Evolutionary conservation across 2,329 filamentous ascomycete genomes (phyloP).

Genomic region (Fusarium papillatum): DNA sequence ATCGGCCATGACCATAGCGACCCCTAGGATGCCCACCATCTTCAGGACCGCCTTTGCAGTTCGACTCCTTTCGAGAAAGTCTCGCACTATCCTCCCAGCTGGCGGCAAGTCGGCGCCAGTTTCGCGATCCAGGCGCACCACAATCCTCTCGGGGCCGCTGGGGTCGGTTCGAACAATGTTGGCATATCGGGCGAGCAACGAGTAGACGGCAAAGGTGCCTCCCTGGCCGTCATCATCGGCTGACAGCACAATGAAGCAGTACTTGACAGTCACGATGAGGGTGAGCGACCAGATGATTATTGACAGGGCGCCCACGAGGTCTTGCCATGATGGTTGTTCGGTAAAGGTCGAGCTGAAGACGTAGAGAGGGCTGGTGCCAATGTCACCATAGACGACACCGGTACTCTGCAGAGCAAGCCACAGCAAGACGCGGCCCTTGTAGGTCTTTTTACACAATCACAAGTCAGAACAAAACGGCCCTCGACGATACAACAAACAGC

Average conservation of each 20-base stretch:
- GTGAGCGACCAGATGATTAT: constrained; percentile 79
- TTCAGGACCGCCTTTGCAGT: constrained; percentile 68
- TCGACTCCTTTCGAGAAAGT: constrained; percentile 68
- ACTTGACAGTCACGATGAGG: constrained; percentile 79
- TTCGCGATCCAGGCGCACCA: constrained; percentile 71
- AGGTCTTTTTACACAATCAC: constrained; percentile 34
- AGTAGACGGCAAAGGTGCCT: constrained; percentile 78
- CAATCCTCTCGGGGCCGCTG: constrained; percentile 59
- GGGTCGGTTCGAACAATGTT: constrained; percentile 73
- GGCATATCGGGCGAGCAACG: constrained; percentile 70
- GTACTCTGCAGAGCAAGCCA: constrained; percentile 74
- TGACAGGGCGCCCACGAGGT: constrained; percentile 75
- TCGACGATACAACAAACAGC: background rate
- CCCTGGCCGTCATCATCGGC: constrained; percentile 81
- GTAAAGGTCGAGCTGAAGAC: constrained; percentile 79
- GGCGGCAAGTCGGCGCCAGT: constrained; percentile 67
- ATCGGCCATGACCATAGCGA: constrained; percentile 76
- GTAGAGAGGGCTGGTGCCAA: constrained; percentile 77
- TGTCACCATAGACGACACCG: constrained; percentile 79
- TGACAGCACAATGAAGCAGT: constrained; percentile 73
- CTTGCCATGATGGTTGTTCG: constrained; percentile 65
- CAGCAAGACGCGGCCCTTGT: constrained; percentile 43
- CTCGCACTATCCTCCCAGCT: constrained; percentile 65
- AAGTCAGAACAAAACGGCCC: constrained; percentile 15
- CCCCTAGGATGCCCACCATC: constrained; percentile 73